phyloP scores from a whole-genome alignment of 768 basidiomycete species.

The Rickenella mellea region DNA sequence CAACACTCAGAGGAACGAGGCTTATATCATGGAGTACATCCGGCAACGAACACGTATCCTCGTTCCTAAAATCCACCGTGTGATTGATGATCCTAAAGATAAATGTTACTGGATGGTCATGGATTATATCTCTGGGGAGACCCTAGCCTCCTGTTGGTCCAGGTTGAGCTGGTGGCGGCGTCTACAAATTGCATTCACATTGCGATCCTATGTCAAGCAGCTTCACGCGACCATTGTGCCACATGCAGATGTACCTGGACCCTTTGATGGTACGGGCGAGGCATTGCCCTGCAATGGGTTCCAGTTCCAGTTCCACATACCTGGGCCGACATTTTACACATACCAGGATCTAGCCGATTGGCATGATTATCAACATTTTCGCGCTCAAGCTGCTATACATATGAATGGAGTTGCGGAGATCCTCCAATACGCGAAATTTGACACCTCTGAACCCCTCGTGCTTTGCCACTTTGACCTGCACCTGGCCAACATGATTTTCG shows the following conservation, averaged over 20 bases:
- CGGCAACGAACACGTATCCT: conserved; percentile 10
- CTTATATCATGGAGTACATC: conserved; percentile 2
- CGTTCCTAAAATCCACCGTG: conserved; percentile 10
- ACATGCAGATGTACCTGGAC: conserved; percentile 12
- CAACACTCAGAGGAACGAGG: neutral
- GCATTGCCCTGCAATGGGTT: conserved; percentile 3
- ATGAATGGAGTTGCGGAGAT: too few relatives aligned
- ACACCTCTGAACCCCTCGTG: conserved; percentile 9
- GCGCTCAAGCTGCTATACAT: too few relatives aligned
- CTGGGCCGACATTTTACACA: too few relatives aligned
- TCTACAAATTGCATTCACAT: conserved; percentile 10
- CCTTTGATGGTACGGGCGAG: conserved; percentile 10
- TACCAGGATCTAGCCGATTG: too few relatives aligned
- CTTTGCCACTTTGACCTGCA: conserved; percentile 21
- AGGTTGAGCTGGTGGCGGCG: conserved; percentile 9
- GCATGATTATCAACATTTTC: too few relatives aligned
- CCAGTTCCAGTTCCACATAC: too few relatives aligned
- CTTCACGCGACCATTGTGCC: conserved; percentile 12
- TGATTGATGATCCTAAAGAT: conserved; percentile 1
- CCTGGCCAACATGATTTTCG: conserved; percentile 17
- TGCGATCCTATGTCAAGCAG: conserved; percentile 16
- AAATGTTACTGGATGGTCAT: conserved; percentile 19
- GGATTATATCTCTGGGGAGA: conserved; percentile 16
- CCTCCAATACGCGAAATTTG: too few relatives aligned
- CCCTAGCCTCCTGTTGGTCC: conserved; percentile 12